A percentile compares a stretch with the other conserved stretches of the same genome.
Conservation (phyloP, 2,329 filamentous ascomycete genomes). For the Zymoseptoria passerinii region DNA sequence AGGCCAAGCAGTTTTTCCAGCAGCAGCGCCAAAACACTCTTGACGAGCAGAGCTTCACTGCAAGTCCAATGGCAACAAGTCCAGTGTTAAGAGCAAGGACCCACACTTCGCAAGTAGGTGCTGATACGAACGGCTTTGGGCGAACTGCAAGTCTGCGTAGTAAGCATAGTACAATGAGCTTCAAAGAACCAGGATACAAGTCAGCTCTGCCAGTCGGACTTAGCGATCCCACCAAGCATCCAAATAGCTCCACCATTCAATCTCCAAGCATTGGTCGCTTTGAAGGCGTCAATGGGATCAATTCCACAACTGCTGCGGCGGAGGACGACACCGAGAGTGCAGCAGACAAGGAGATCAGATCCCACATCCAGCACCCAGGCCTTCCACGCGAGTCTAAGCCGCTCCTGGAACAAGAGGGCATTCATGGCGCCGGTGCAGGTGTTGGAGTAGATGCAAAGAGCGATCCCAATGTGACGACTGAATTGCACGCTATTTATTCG, state of each 20-base stretch:
- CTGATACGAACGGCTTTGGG: constrained; percentile 30
- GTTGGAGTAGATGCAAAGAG: constrained; percentile 58
- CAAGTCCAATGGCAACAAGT: constrained; percentile 21
- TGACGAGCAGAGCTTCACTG: constrained; percentile 28
- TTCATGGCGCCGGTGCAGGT: constrained; percentile 51
- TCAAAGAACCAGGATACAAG: constrained; percentile 19
- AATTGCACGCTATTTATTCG: constrained; percentile 77
- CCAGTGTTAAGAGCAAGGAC: constrained; percentile 39
- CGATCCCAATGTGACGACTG: constrained; percentile 72
- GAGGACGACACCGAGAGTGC: constrained; percentile 30
- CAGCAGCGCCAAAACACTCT: constrained; percentile 62
- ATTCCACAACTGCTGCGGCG: constrained; percentile 4
- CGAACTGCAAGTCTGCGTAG: constrained; percentile 37
- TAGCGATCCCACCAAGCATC: constrained; percentile 26
- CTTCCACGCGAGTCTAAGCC: constrained; percentile 51
- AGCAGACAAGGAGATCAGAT: constrained; percentile 42
- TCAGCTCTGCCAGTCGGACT: constrained; percentile 30
- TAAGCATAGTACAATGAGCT: constrained; percentile 27
- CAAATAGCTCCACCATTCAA: constrained; percentile 24
- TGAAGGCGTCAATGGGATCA: constrained; percentile 15
- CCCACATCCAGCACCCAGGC: constrained; percentile 43
- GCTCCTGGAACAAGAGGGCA: constrained; percentile 45
- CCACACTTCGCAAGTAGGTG: constrained; percentile 34
- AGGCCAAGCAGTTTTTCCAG: constrained; percentile 95
- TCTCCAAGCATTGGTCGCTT: constrained; percentile 26